Percentiles rank a stretch among this genome's conserved stretches.
These are phyloP conservation scores for Yueomyces sp. DNA, from an alignment of 1,139 yeast species.

Conservation along the genomic window DNA sequence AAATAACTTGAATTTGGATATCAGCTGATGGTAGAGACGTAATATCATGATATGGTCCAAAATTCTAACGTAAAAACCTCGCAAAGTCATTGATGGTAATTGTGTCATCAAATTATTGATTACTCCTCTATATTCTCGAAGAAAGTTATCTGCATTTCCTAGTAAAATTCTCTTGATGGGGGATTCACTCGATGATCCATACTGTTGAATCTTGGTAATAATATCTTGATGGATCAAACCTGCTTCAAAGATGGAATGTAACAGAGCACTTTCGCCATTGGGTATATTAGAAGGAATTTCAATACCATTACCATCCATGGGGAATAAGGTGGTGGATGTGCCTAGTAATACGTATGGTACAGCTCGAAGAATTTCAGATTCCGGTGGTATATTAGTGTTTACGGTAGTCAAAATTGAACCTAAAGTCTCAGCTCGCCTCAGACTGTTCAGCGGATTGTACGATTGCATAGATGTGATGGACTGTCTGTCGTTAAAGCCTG, in stretches of 20 bases:
- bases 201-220: constrained; percentile 23
- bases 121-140: constrained; percentile 40
- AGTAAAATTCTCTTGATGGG: constrained; percentile 55
- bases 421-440: constrained; percentile 4
- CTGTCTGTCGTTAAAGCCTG: constrained; percentile 25
- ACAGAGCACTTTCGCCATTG: constrained; percentile 43
- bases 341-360: constrained; percentile 64
- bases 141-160: constrained; percentile 40
- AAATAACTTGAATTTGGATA: constrained; percentile 26
- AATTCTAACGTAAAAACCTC: constrained; percentile 34
- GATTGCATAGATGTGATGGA: constrained; percentile 12
- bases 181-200: constrained; percentile 26
- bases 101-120: constrained; percentile 40
- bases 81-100: constrained; percentile 20
- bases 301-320: constrained; percentile 29
- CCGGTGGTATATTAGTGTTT: constrained; percentile 26
- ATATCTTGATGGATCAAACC: constrained; percentile 52
- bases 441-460: not conserved
- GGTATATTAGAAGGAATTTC: constrained; percentile 41
- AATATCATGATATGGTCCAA: constrained; percentile 41
- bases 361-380: constrained; percentile 40
- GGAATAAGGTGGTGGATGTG: constrained; percentile 50
- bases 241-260: constrained; percentile 55
- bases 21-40: constrained; percentile 40
- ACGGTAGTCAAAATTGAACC: constrained; percentile 17